These are phyloP conservation scores for Drechslerella dactyloides DNA, from an alignment of 2,329 filamentous ascomycete species.

Conservation along the genomic window DNA sequence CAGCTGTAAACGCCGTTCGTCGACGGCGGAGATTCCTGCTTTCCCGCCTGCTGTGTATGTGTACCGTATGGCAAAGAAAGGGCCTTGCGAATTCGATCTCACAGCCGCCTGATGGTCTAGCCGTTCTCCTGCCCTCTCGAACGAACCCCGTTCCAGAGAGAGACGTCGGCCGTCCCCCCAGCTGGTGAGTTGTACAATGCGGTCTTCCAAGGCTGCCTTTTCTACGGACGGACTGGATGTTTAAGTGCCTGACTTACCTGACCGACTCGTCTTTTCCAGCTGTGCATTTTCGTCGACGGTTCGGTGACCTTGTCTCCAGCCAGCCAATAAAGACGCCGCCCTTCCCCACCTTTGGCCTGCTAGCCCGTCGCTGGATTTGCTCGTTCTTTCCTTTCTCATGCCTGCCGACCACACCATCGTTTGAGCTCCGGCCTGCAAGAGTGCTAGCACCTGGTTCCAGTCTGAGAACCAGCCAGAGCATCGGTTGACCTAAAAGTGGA, in stretches of 20 bases:
- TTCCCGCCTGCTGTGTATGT: constrained; percentile 41
- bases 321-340: constrained; percentile 46
- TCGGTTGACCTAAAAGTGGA: constrained; percentile 50
- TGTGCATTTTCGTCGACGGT: constrained; percentile 37
- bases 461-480: constrained; percentile 46
- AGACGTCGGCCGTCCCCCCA: constrained; percentile 9
- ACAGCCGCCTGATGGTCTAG: constrained; percentile 21
- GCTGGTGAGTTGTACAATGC: constrained; percentile 46
- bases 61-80: constrained; percentile 47
- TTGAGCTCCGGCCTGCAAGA: constrained; percentile 43
- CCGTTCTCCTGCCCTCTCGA: constrained; percentile 34
- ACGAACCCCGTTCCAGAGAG: constrained; percentile 38
- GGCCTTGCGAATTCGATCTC: constrained; percentile 1
- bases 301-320: constrained; percentile 39
- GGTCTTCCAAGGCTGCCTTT: constrained; percentile 41
- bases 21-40: constrained; percentile 24
- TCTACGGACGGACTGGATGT: constrained; percentile 27
- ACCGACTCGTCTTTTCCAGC: constrained; percentile 14
- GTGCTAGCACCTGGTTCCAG: constrained; percentile 48
- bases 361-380: constrained; percentile 44
- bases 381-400: constrained; percentile 49
- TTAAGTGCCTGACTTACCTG: constrained; percentile 15
- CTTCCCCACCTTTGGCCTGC: constrained; percentile 46
- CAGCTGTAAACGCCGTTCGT: constrained; percentile 15
- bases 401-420: constrained; percentile 47